Evolutionary conservation across 2,329 filamentous ascomycete genomes (phyloP), one percentile per base, ranked within the genome.

Genomic region (Trichothecium sympodiale): DNA sequence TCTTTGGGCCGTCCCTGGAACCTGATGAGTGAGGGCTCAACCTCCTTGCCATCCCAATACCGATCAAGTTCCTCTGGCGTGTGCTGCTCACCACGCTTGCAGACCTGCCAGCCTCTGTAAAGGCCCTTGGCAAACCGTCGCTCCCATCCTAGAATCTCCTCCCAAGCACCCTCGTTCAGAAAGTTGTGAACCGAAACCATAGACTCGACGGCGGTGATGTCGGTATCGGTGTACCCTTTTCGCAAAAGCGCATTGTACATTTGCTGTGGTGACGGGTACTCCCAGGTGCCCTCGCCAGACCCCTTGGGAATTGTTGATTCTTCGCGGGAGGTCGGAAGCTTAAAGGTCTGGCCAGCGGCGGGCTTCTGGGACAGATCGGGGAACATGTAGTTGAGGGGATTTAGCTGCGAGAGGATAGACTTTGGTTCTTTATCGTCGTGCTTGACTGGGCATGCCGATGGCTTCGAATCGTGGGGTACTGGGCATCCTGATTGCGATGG

Each of bases 171-270:
- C 58, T 98, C 91, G 56, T 98, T 98, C 40, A 98, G 61, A 52
- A 95, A 96, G 61, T 98, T 98, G 67, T 98, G 91, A 9, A 96
- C 86, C 1, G 86, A 83, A 5, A 98, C 91, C 91, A 98, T 98
- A 52, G 81, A 80, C 60, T 95, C 88, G 12, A 98, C 88, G 4
- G 88, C 87, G 15, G 89, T 91, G 37, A 86, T 75, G 38, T 94
- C 88, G 0, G 91, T 96, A 55, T 96, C 88, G 1, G 83, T 87
- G 60, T 95, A 91, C 39, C 91, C 91, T 61, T 98, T 98, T 44
- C 91, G 81, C 42, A 96, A 65, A 62, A 98, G 81, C 7, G 91
- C 91, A 53, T 98, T 96, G 69, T 96, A 98, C 91, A 98, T 98
- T 61, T 98, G 91, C 64, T 98, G 91, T 1, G 91, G 89, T 0